Percentiles rank a stretch among this genome's conserved stretches.
phyloP scores from a whole-genome alignment of 306 rosid species.

The Amphicarpaea edgeworthii region DNA sequence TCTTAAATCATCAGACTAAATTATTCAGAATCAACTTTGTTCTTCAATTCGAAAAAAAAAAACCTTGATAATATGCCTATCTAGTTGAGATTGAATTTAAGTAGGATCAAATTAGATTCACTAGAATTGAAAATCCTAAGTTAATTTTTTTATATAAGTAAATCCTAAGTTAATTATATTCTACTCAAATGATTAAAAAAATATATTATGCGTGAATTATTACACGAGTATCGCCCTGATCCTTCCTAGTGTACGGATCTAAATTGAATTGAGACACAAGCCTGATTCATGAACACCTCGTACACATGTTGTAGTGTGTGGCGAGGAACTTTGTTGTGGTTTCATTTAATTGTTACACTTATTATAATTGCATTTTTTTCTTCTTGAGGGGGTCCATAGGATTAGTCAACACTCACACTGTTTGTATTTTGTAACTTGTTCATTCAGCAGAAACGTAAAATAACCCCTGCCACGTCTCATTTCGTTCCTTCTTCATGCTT shows the following conservation, averaged over 20 bases:
- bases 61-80: not conserved
- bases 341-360: not conserved
- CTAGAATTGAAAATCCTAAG: not conserved
- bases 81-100: not conserved
- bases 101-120: not conserved
- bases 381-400: conserved; percentile 15
- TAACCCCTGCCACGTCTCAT: not conserved
- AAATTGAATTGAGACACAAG: not conserved
- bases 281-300: not conserved
- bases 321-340: not conserved
- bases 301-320: not conserved
- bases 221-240: not conserved
- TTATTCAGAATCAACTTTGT: not conserved
- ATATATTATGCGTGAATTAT: not conserved
- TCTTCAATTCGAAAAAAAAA: not conserved
- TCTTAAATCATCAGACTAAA: not conserved
- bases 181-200: not conserved
- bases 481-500: conserved; percentile 45
- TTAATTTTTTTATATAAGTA: not conserved
- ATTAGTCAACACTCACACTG: conserved; percentile 1
- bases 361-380: not conserved
- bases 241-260: not conserved
- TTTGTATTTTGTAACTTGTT: not conserved
- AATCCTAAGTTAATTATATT: not conserved
- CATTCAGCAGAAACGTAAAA: not conserved